Evolutionary conservation across 2,329 filamentous ascomycete genomes (phyloP).

Genomic region (Parafenestella ontariensis): DNA sequence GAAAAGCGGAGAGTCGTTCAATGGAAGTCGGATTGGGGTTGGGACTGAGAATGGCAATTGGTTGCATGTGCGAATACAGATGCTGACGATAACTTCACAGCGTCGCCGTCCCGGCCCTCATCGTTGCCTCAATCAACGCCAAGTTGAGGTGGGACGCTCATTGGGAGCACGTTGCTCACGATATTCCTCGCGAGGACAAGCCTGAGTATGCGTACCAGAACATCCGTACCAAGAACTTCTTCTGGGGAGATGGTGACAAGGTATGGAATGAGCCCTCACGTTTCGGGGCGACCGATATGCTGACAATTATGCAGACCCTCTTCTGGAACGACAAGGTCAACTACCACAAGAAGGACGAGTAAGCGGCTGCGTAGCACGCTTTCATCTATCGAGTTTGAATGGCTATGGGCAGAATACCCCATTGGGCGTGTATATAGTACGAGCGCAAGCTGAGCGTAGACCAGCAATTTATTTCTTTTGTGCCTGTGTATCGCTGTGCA

Average conservation of each 20-base stretch:
- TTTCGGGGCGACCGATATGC: background rate
- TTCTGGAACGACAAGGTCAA: slow-evolving; percentile 95
- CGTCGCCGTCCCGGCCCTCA: slow-evolving; percentile 74
- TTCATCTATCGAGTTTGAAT: background rate
- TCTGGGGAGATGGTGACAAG: slow-evolving; percentile 96
- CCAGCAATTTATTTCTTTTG: slow-evolving; percentile 45
- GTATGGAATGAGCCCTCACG: slow-evolving; percentile 54
- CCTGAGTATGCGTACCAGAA: slow-evolving; percentile 97
- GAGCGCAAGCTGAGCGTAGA: slow-evolving; percentile 29
- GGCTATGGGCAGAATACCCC: background rate
- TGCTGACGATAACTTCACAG: slow-evolving; percentile 57
- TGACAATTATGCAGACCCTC: slow-evolving; percentile 49
- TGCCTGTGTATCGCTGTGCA: slow-evolving; percentile 15
- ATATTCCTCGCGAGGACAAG: slow-evolving; percentile 83
- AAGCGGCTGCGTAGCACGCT: slow-evolving; percentile 21
- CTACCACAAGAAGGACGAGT: slow-evolving; percentile 91
- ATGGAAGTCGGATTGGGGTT: background rate
- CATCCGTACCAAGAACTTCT: slow-evolving; percentile 94
- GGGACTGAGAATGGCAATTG: background rate
- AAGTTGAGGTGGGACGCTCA: slow-evolving; percentile 93
- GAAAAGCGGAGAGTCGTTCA: background rate
- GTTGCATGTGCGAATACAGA: background rate
- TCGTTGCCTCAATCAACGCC: slow-evolving; percentile 79
- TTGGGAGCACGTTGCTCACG: slow-evolving; percentile 93
- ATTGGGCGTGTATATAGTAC: slow-evolving; percentile 35